Evolutionary conservation across 129 eudicot genomes (phyloP).

Genomic region (Flaveria sonorensis): DNA sequence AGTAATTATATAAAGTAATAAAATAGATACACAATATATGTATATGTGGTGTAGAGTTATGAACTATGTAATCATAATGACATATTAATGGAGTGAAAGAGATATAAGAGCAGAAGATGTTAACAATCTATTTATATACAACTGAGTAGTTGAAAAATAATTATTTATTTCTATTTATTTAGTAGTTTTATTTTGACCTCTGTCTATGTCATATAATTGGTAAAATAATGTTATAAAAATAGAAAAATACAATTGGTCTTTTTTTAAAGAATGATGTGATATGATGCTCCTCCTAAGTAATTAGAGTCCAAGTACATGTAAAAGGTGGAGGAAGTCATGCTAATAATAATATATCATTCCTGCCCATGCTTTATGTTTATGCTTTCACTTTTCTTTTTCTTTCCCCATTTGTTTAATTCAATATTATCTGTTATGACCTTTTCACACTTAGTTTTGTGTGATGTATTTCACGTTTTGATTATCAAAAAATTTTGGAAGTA

Average conservation of each 20-base stretch:
- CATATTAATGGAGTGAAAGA: too few relatives aligned
- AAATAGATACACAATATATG: too few relatives aligned
- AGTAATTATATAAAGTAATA: too few relatives aligned
- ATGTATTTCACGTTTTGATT: background rate
- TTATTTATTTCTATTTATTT: too few relatives aligned
- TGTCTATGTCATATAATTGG: too few relatives aligned
- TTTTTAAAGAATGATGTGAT: constrained; percentile 13
- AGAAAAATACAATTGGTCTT: background rate
- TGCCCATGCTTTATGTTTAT: constrained; percentile 20
- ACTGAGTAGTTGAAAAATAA: too few relatives aligned
- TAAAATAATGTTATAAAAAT: background rate
- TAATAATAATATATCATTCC: constrained; percentile 4
- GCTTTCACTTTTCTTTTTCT: constrained; percentile 4
- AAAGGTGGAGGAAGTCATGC: constrained; percentile 12
- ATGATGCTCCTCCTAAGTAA: constrained; percentile 8
- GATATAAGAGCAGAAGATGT: too few relatives aligned
- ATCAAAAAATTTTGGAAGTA: too few relatives aligned
- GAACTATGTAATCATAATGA: too few relatives aligned
- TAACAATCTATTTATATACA: too few relatives aligned
- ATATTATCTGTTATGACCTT: constrained; percentile 14
- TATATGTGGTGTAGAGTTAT: too few relatives aligned
- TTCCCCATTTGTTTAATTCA: background rate
- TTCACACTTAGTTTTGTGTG: constrained; percentile 19
- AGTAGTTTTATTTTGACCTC: too few relatives aligned
- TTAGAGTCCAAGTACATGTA: constrained; percentile 16